Percentiles rank a stretch among this genome's conserved stretches.
These are phyloP conservation scores for Penicillium sclerotigenum DNA, from an alignment of 2,329 filamentous ascomycete genomes.

Conservation along the genomic window DNA sequence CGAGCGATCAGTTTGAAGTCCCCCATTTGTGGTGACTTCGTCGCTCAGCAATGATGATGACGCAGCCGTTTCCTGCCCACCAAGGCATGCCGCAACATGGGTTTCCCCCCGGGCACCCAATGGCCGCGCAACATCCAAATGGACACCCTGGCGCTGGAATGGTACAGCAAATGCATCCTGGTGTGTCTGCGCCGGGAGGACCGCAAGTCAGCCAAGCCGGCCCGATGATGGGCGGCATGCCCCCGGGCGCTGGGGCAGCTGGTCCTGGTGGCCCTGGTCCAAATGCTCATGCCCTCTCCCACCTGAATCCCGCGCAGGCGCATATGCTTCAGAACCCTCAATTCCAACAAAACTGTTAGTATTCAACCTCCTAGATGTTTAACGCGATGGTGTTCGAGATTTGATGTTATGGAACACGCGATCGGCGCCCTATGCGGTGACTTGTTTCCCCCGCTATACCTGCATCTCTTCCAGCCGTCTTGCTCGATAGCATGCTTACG, in stretches of 20 bases:
- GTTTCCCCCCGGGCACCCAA: constrained; percentile 59
- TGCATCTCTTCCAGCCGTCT: neutral
- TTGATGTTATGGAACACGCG: neutral
- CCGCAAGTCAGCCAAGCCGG: constrained; percentile 60
- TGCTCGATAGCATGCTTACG: constrained; percentile 11
- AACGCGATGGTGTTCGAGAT: neutral
- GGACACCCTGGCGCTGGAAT: constrained; percentile 51
- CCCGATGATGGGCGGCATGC: constrained; percentile 64
- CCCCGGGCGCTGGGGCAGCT: constrained; percentile 54
- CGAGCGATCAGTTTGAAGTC: constrained; percentile 21
- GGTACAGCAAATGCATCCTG: constrained; percentile 59
- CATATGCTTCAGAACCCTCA: constrained; percentile 54
- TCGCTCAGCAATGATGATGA: constrained; percentile 52
- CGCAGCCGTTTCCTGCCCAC: constrained; percentile 57
- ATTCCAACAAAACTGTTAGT: constrained; percentile 44
- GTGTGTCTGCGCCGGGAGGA: constrained; percentile 57
- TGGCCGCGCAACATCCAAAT: constrained; percentile 57
- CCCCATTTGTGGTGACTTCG: constrained; percentile 35
- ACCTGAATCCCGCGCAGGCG: constrained; percentile 55
- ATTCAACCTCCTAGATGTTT: neutral
- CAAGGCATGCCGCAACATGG: constrained; percentile 59
- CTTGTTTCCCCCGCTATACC: neutral
- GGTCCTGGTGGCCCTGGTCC: constrained; percentile 50
- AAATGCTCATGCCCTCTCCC: constrained; percentile 59
- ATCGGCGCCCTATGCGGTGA: neutral